phyloP scores from a whole-genome alignment of 2,329 filamentous ascomycete species.

The Trichoderma sp. region DNA sequence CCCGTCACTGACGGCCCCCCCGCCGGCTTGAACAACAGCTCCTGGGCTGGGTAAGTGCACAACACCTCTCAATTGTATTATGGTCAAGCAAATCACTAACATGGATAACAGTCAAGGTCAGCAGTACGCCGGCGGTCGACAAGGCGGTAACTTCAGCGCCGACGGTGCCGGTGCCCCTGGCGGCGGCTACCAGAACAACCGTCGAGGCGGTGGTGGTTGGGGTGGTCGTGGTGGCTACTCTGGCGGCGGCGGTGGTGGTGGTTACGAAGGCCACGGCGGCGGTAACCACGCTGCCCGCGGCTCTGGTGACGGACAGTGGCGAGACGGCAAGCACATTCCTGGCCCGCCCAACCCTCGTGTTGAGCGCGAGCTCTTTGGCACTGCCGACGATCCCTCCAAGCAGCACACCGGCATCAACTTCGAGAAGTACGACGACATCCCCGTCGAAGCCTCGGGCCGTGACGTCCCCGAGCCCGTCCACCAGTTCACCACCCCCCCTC shows the following conservation, averaged over 20 bases:
- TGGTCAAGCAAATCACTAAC: background rate
- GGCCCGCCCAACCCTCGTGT: conserved; percentile 85
- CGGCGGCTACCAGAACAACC: conserved; percentile 34
- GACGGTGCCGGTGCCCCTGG: conserved; percentile 11
- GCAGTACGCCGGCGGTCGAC: conserved; percentile 12
- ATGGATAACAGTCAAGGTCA: background rate
- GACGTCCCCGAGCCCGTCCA: conserved; percentile 91
- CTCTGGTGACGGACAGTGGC: conserved; percentile 94
- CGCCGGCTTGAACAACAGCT: conserved; percentile 42
- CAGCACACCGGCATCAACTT: conserved; percentile 99
- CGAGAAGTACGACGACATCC: conserved; percentile 99
- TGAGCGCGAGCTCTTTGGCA: conserved; percentile 94
- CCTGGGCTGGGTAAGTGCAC: conserved; percentile 44
- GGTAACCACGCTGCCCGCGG: conserved; percentile 65
- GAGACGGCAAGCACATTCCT: conserved; percentile 92
- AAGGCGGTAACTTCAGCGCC: conserved; percentile 23
- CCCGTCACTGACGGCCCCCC: conserved; percentile 34
- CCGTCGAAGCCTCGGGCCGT: conserved; percentile 92
- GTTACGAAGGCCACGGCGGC: conserved; percentile 46
- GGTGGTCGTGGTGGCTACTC: conserved; percentile 43
- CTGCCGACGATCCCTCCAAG: conserved; percentile 88
- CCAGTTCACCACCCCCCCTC: conserved; percentile 88
- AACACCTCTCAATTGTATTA: background rate
- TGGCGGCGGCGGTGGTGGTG: conserved; percentile 40
- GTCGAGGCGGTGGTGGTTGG: conserved; percentile 41